These are phyloP conservation scores for Neopestalotiopsis sp. DNA, from an alignment of 2,329 filamentous ascomycete genomes.

Conservation along the genomic window DNA sequence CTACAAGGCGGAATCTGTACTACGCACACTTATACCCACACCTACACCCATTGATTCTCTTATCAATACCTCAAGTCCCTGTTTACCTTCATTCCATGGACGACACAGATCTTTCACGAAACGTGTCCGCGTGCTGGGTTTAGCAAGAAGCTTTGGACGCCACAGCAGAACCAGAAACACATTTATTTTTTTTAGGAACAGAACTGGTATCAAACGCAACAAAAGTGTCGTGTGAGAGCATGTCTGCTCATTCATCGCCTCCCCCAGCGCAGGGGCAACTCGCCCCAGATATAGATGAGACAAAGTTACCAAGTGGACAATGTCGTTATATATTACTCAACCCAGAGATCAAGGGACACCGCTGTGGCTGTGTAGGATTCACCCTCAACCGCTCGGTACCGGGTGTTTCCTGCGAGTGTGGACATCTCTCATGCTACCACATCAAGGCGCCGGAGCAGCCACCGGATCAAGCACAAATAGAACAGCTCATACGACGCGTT, in stretches of 20 bases:
- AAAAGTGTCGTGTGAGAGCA: slow-evolving; percentile 17
- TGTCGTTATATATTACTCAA: slow-evolving; percentile 64
- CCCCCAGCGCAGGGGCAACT: slow-evolving; percentile 31
- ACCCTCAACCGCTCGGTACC: slow-evolving; percentile 58
- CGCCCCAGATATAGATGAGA: slow-evolving; percentile 41
- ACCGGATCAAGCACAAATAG: slow-evolving; percentile 51
- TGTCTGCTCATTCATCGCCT: slow-evolving; percentile 34
- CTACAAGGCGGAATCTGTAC: no score
- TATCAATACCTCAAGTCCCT: background rate
- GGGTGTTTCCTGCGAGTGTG: slow-evolving; percentile 61
- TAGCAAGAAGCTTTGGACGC: slow-evolving; percentile 27
- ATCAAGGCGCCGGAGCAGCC: slow-evolving; percentile 51
- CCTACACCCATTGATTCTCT: background rate
- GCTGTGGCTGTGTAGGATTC: slow-evolving; percentile 64
- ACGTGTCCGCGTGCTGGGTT: slow-evolving; percentile 25
- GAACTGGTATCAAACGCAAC: background rate
- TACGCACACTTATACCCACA: no score
- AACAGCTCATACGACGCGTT: slow-evolving; percentile 52
- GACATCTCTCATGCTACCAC: slow-evolving; percentile 65
- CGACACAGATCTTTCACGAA: slow-evolving; percentile 26
- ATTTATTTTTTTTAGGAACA: background rate
- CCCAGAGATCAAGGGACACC: slow-evolving; percentile 61
- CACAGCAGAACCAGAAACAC: background rate
- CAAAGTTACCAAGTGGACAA: slow-evolving; percentile 59
- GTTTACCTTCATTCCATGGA: slow-evolving; percentile 34